phyloP scores from a whole-genome alignment of 2,329 filamentous ascomycete genomes.

The Stachybotrys echinatus region DNA sequence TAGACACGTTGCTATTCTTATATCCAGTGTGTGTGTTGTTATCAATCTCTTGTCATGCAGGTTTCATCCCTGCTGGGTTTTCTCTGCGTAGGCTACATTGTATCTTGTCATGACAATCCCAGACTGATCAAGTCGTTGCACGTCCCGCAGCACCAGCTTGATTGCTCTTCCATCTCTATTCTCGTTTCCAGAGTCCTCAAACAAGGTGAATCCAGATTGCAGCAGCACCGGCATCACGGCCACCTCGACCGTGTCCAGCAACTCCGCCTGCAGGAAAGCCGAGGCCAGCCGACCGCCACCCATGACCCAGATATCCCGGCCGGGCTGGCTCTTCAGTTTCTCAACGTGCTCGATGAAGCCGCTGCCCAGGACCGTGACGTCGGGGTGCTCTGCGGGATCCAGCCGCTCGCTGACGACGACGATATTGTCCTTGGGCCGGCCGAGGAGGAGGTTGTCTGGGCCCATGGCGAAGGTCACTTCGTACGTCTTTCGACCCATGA shows the following conservation, averaged over 20 bases:
- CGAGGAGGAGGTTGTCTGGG: constrained; percentile 14
- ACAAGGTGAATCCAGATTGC: constrained; percentile 16
- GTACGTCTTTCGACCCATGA: constrained; percentile 32
- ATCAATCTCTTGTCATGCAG: too few species aligned
- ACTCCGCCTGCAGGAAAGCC: constrained; percentile 17
- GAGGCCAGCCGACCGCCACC: constrained; percentile 24
- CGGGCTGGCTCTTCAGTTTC: constrained; percentile 11
- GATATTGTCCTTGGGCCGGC: constrained; percentile 12
- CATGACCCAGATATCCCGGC: constrained; percentile 29
- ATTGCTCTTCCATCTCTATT: not conserved
- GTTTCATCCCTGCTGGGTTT: too few species aligned
- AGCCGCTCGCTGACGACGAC: constrained; percentile 20
- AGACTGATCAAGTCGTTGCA: constrained; percentile 8
- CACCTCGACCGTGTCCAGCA: constrained; percentile 24
- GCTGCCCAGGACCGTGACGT: constrained; percentile 16
- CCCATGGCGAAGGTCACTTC: constrained; percentile 16
- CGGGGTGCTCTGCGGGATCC: constrained; percentile 11
- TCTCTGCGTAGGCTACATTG: constrained; percentile 3
- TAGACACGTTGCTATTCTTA: too few species aligned
- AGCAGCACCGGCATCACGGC: constrained; percentile 18
- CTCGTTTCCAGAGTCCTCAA: too few species aligned
- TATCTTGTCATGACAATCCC: constrained; percentile 17
- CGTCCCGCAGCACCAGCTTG: constrained; percentile 7
- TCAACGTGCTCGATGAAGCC: constrained; percentile 13
- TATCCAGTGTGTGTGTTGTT: too few species aligned